These are phyloP conservation scores for Aspergillus sp. DNA, from an alignment of 2,329 filamentous ascomycete species.

Conservation along the genomic window DNA sequence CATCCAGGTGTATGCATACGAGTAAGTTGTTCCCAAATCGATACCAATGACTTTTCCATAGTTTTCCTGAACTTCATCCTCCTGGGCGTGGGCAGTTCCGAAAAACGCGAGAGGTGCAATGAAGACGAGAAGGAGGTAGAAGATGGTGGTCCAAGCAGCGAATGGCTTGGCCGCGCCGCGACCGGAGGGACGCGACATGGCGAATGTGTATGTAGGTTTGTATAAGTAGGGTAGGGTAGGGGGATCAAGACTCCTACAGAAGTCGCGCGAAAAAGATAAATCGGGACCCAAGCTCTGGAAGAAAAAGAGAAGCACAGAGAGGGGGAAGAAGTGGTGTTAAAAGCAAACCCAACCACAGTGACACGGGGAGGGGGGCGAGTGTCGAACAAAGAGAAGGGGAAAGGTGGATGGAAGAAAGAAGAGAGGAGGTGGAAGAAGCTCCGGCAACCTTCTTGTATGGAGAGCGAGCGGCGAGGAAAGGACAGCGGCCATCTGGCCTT, in stretches of 20 bases:
- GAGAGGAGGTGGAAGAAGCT: conserved; percentile 20
- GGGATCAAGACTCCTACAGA: not conserved
- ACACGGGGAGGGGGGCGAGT: conserved; percentile 10
- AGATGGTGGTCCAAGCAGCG: conserved; percentile 77
- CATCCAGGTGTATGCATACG: conserved; percentile 30
- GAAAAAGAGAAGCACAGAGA: not conserved
- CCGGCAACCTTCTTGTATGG: conserved; percentile 32
- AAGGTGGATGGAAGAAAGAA: conserved; percentile 17
- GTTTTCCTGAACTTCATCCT: conserved; percentile 63
- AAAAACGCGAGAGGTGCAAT: conserved; percentile 81
- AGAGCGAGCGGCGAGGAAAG: conserved; percentile 26
- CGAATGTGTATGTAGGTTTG: conserved; percentile 28
- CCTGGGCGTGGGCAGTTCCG: conserved; percentile 69
- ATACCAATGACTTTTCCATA: conserved; percentile 95
- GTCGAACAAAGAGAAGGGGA: conserved; percentile 4
- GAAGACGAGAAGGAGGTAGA: conserved; percentile 89
- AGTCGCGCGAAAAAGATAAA: not conserved
- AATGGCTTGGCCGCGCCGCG: conserved; percentile 68
- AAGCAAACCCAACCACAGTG: conserved; percentile 15
- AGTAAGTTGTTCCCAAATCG: conserved; percentile 86
- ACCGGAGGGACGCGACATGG: conserved; percentile 61
- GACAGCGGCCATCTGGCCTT: conserved; percentile 47
- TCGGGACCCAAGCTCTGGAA: not conserved
- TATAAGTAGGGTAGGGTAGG: not conserved
- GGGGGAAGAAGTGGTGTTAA: not conserved